phyloP scores from a whole-genome alignment of 306 rosid species.

The Nissolia schottii region DNA sequence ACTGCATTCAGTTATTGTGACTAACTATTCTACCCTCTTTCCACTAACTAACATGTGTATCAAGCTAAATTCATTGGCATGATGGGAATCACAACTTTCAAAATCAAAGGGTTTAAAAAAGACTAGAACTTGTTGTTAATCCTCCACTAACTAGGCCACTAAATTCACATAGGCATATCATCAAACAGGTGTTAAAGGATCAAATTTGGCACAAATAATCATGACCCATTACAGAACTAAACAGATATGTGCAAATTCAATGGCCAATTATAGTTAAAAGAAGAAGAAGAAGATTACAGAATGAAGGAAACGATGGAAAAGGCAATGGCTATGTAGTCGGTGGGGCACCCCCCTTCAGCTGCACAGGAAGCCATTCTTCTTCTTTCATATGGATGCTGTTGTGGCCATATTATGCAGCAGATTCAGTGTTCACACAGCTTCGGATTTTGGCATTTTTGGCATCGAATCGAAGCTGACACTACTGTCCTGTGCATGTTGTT shows the following conservation, averaged over 20 bases:
- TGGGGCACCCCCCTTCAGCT: constrained; percentile 78
- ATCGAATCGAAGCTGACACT: neutral
- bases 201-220: neutral
- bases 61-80: neutral
- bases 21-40: too few relatives aligned
- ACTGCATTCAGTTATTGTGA: too few relatives aligned
- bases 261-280: neutral
- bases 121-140: neutral
- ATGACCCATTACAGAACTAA: neutral
- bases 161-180: constrained; percentile 14
- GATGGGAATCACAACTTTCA: neutral
- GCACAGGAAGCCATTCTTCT: constrained; percentile 61
- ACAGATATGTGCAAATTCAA: neutral
- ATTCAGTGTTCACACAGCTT: neutral
- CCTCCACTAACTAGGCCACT: neutral
- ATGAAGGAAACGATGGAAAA: constrained; percentile 48
- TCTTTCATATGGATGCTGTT: constrained; percentile 26
- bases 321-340: constrained; percentile 65
- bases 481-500: neutral
- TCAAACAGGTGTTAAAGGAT: constrained; percentile 19
- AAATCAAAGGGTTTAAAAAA: neutral
- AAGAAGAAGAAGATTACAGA: constrained; percentile 40
- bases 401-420: neutral
- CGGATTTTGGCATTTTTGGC: too few relatives aligned
- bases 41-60: too few relatives aligned